Percentiles rank a stretch among this genome's conserved stretches.
These are phyloP conservation scores for Colletotrichum sp. DNA, from an alignment of 2,329 filamentous ascomycete species.

Conservation along the genomic window DNA sequence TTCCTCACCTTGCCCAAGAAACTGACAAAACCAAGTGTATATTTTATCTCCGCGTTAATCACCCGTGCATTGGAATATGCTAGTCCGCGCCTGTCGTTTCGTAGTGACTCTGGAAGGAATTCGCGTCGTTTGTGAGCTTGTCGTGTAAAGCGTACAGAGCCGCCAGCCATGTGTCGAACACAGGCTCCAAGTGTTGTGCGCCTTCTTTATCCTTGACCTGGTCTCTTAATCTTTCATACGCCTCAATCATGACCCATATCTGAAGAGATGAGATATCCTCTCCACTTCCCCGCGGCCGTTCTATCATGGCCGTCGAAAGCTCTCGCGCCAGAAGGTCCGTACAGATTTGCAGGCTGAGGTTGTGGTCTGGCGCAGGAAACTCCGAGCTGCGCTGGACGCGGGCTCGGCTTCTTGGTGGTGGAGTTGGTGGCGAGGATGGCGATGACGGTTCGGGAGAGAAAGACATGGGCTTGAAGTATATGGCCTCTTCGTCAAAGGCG, in stretches of 20 bases:
- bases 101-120: conserved; percentile 24
- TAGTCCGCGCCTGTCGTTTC: conserved; percentile 18
- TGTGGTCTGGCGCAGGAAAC: conserved; percentile 26
- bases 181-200: conserved; percentile 37
- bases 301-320: conserved; percentile 46
- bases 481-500: conserved; percentile 50
- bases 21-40: background rate
- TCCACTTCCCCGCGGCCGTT: conserved; percentile 26
- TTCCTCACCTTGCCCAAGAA: background rate
- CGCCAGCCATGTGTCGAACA: conserved; percentile 57
- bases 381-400: background rate
- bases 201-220: conserved; percentile 32
- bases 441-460: conserved; percentile 39
- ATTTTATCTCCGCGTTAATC: background rate
- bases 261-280: conserved; percentile 51
- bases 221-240: conserved; percentile 59
- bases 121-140: conserved; percentile 35
- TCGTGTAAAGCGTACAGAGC: conserved; percentile 54
- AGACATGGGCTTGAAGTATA: conserved; percentile 52
- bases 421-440: conserved; percentile 31
- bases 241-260: conserved; percentile 63
- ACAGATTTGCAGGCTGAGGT: conserved; percentile 53
- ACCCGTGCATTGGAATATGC: conserved; percentile 13
- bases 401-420: conserved; percentile 25
- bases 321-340: conserved; percentile 56